Conservation (phyloP, 2,329 filamentous ascomycete species). For the Lasiodiplodia citricola region DNA sequence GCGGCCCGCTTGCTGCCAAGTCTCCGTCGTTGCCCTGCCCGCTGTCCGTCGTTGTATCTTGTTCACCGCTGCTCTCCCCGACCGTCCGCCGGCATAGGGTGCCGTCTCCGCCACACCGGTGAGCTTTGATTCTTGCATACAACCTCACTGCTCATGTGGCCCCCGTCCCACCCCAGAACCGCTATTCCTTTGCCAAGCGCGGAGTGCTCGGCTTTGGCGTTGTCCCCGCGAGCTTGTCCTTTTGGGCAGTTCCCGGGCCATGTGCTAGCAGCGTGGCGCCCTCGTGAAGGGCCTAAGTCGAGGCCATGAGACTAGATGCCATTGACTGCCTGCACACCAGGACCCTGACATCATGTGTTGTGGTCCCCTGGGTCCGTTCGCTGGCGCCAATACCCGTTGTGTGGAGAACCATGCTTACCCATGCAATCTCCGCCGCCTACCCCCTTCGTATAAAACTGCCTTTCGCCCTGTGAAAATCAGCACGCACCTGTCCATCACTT, state of each 20-base stretch:
- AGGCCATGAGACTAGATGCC: conserved; percentile 26
- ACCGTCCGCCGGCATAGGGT: not conserved
- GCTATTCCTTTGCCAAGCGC: conserved; percentile 21
- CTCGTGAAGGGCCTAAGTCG: conserved; percentile 16
- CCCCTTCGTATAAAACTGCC: conserved; percentile 20
- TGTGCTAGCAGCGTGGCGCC: conserved; percentile 23
- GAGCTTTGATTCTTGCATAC: conserved; percentile 17
- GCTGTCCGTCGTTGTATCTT: not conserved
- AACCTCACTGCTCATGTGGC: conserved; percentile 19
- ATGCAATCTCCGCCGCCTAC: conserved; percentile 17
- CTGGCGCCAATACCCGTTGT: conserved; percentile 21
- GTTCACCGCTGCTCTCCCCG: conserved; percentile 20
- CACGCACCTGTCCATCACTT: conserved; percentile 13
- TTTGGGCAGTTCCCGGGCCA: conserved; percentile 13
- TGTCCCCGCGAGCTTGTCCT: conserved; percentile 15
- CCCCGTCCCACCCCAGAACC: conserved; percentile 9
- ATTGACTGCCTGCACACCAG: conserved; percentile 14
- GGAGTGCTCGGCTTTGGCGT: conserved; percentile 1
- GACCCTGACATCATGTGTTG: conserved; percentile 28
- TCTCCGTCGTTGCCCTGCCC: conserved; percentile 1
- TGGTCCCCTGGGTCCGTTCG: conserved; percentile 23
- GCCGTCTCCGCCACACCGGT: conserved; percentile 13
- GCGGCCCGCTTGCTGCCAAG: conserved; percentile 19
- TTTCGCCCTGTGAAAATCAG: conserved; percentile 6
- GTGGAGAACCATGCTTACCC: conserved; percentile 22